Evolutionary conservation across 768 basidiomycete genomes (phyloP).

Genomic region (Fistulinella prunicolor): DNA sequence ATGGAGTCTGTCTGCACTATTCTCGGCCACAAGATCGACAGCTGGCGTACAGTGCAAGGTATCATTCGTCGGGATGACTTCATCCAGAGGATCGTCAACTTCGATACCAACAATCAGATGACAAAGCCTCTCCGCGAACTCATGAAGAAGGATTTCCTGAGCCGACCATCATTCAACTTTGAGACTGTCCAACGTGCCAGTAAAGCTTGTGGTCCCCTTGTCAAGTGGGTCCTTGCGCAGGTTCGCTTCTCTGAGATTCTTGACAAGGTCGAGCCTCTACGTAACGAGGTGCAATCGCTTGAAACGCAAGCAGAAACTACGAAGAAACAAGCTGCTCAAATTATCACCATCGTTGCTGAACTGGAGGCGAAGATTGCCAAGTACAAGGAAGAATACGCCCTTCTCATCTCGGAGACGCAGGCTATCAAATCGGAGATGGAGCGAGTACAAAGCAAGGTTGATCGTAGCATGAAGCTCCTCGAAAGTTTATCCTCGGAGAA

Average conservation of each 20-base stretch:
- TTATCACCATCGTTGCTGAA: conserved; percentile 89
- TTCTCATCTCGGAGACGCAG: conserved; percentile 94
- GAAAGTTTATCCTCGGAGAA: conserved; percentile 94
- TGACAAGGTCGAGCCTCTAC: conserved; percentile 93
- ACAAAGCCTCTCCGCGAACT: conserved; percentile 82
- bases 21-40: conserved; percentile 94
- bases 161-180: conserved; percentile 88
- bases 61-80: conserved; percentile 97
- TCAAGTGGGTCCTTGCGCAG: conserved; percentile 98
- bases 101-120: conserved; percentile 90
- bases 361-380: conserved; percentile 87
- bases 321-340: conserved; percentile 87
- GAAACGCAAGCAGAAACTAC: conserved; percentile 94
- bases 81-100: conserved; percentile 92
- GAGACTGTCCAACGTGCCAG: conserved; percentile 94
- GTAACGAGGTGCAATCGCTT: conserved; percentile 91
- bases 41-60: conserved; percentile 93
- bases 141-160: conserved; percentile 93
- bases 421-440: conserved; percentile 98
- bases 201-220: conserved; percentile 95
- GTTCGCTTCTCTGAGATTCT: conserved; percentile 96
- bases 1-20: conserved; percentile 99
- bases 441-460: conserved; percentile 93
- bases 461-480: conserved; percentile 93
- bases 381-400: conserved; percentile 97